phyloP scores from a whole-genome alignment of 2,329 filamentous ascomycete genomes.

The Alternaria consortialis region DNA sequence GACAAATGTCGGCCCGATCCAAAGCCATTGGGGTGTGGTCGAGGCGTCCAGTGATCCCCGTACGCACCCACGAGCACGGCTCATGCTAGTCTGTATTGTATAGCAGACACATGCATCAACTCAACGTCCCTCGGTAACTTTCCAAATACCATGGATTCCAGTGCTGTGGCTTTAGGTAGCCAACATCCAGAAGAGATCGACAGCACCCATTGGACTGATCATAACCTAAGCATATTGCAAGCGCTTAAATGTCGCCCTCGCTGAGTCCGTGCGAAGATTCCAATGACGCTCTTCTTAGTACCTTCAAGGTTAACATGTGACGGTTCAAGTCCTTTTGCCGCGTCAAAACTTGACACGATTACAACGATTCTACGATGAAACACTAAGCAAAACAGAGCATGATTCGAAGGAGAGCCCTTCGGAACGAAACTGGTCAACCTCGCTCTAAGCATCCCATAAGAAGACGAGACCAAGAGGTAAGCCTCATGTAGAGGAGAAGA shows the following conservation, averaged over 20 bases:
- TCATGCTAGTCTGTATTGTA: background rate
- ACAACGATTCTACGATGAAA: background rate
- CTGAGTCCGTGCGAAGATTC: background rate
- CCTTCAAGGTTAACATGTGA: background rate
- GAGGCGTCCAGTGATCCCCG: background rate
- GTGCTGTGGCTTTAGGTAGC: conserved; percentile 2
- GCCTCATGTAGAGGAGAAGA: background rate
- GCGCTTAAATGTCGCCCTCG: background rate
- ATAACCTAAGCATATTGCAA: background rate
- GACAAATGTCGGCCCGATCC: background rate
- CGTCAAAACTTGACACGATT: background rate
- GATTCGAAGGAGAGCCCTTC: background rate
- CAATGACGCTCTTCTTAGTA: background rate
- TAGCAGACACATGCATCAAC: background rate
- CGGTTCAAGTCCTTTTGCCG: background rate
- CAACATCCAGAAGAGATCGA: conserved; percentile 1
- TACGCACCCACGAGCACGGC: background rate
- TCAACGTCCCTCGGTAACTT: conserved; percentile 10
- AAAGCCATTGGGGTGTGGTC: background rate
- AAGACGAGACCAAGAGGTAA: background rate
- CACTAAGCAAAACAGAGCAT: background rate
- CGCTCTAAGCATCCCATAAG: background rate
- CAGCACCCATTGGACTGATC: background rate
- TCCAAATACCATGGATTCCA: background rate
- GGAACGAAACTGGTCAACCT: background rate